A percentile compares a stretch with the other conserved stretches of the same genome.
phyloP scores from a whole-genome alignment of 768 basidiomycete species.

The Sporobolomyces roseus region DNA sequence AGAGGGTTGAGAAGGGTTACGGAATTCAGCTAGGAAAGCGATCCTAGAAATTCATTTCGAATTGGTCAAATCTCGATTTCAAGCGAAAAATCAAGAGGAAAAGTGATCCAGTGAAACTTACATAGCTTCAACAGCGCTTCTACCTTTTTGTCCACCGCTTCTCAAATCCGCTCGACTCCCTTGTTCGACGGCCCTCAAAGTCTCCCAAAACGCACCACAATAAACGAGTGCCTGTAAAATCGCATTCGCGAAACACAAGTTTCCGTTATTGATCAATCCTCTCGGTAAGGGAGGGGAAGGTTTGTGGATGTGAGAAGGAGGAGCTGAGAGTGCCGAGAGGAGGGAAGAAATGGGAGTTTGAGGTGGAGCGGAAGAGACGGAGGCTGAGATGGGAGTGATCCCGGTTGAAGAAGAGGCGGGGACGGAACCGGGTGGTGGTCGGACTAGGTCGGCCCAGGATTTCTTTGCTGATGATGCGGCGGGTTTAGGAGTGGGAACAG shows the following conservation, averaged over 20 bases:
- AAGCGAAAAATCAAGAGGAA: not conserved
- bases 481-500: slow-evolving; percentile 8
- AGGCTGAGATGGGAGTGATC: slow-evolving; percentile 7
- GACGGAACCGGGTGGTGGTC: slow-evolving; percentile 2
- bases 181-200: slow-evolving; percentile 69
- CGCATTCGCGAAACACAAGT: slow-evolving; percentile 97
- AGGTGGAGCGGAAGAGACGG: not conserved
- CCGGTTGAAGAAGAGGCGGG: slow-evolving; percentile 1
- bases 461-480: slow-evolving; percentile 1
- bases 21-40: slow-evolving; percentile 73
- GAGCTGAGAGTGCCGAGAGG: slow-evolving; percentile 1
- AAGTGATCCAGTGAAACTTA: slow-evolving; percentile 42
- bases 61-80: too few relatives aligned
- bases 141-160: slow-evolving; percentile 41
- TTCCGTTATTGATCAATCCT: slow-evolving; percentile 88
- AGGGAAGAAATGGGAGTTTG: not conserved
- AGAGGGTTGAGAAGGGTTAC: slow-evolving; percentile 14
- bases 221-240: slow-evolving; percentile 84
- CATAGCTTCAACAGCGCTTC: slow-evolving; percentile 53
- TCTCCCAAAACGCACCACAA: slow-evolving; percentile 74
- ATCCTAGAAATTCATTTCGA: slow-evolving; percentile 49
- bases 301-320: slow-evolving; percentile 12
- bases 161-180: slow-evolving; percentile 53
- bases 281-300: slow-evolving; percentile 52
- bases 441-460: slow-evolving; percentile 40